A percentile compares a stretch with the other conserved stretches of the same genome.
These are phyloP conservation scores for Colletotrichum gloeosporioides DNA, from an alignment of 2,329 filamentous ascomycete species.

Conservation along the genomic window DNA sequence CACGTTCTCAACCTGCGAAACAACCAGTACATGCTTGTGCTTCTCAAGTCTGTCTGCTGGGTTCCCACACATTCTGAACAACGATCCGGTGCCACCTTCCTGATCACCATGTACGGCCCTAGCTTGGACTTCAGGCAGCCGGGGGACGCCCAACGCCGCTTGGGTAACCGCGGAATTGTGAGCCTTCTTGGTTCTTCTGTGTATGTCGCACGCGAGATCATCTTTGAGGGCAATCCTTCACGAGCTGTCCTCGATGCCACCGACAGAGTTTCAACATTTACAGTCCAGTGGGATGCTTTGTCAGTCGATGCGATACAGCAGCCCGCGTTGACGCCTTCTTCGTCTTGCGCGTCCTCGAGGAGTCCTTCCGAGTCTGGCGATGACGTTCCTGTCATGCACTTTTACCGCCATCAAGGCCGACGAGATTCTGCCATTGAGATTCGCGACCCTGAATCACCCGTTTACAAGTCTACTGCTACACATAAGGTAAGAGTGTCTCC, in stretches of 20 bases:
- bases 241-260: not conserved
- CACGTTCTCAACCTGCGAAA: constrained; percentile 17
- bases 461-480: constrained; percentile 11
- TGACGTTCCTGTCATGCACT: constrained; percentile 3
- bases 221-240: constrained; percentile 12
- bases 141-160: not conserved
- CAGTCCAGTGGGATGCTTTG: constrained; percentile 15
- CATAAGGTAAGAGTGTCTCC: not conserved
- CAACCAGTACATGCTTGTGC: constrained; percentile 14
- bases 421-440: constrained; percentile 19
- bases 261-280: constrained; percentile 12
- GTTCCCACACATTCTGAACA: constrained; percentile 21
- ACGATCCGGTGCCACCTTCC: constrained; percentile 14
- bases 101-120: constrained; percentile 15
- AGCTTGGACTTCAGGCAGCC: constrained; percentile 10
- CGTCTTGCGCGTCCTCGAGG: constrained; percentile 15
- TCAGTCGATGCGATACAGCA: constrained; percentile 4
- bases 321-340: constrained; percentile 11
- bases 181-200: constrained; percentile 10
- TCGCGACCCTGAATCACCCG: constrained; percentile 11
- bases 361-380: constrained; percentile 15
- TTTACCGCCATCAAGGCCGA: constrained; percentile 15
- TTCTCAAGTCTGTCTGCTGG: constrained; percentile 18
- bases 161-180: constrained; percentile 14
- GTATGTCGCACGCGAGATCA: constrained; percentile 11